phyloP scores from a whole-genome alignment of 2,329 filamentous ascomycete genomes.

The Fusarium pilosicola region DNA sequence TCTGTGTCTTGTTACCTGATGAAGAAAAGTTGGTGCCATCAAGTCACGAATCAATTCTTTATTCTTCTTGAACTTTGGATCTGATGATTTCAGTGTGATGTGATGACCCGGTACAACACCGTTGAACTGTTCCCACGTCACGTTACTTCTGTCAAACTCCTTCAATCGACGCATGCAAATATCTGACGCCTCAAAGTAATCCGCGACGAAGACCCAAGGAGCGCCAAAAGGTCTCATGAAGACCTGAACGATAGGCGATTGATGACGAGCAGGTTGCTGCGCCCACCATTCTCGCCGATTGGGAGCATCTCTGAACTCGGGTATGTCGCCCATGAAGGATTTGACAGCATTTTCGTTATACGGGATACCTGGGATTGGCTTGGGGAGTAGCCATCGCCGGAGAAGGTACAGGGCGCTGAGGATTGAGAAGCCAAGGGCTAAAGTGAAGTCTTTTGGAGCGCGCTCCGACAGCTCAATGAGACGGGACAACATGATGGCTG shows the following conservation, averaged over 20 bases:
- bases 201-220: conserved; percentile 28
- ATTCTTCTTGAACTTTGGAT: conserved; percentile 34
- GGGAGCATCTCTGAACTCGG: conserved; percentile 3
- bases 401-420: not conserved
- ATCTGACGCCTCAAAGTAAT: conserved; percentile 28
- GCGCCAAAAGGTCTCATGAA: conserved; percentile 23
- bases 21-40: conserved; percentile 27
- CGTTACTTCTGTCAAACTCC: conserved; percentile 24
- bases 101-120: conserved; percentile 10
- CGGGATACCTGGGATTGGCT: conserved; percentile 27
- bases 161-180: conserved; percentile 28
- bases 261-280: conserved; percentile 8
- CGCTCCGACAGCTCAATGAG: not conserved
- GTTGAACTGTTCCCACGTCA: not conserved
- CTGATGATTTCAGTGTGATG: conserved; percentile 1
- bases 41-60: conserved; percentile 34
- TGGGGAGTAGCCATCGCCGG: conserved; percentile 6
- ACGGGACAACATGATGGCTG: not conserved
- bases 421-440: not conserved
- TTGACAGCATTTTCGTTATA: conserved; percentile 24
- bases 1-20: not conserved
- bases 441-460: not conserved
- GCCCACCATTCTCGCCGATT: conserved; percentile 26
- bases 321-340: conserved; percentile 25
- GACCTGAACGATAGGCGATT: conserved; percentile 23